Evolutionary conservation across 352 stramenopile genomes (phyloP), one percentile per base, ranked within the genome.

Genomic region (Globisporangium perplexum): DNA sequence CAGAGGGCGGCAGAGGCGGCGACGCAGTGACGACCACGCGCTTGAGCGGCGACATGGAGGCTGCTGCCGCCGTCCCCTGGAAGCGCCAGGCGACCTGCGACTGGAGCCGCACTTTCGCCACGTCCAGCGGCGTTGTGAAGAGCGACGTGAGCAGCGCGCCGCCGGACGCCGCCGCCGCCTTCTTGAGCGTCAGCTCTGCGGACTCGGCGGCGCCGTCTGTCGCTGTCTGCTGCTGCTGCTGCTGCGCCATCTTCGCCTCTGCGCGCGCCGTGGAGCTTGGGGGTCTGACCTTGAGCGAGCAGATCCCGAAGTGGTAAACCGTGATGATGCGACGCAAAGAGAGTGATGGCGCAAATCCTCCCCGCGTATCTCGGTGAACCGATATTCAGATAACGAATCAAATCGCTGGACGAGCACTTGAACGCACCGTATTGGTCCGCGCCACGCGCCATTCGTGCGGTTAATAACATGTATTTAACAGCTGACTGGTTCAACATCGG

Each of bases 51-150:
- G 24, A 28, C 23, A 53, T 59, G 26, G 31, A 4, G 17, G 42
- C 17, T 11, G 23, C 14, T 12, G 14, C 44, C 4, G 15, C 4
- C n/a, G n/a, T n/a, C 20, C 11, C 22, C 12, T 39, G 38, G 57
- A 63, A 23, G n/a, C 43, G 8, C n/a, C 44, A 59, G 23, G 69
- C 67, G 38, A 88, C 68, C 64, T 93, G 82, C 24, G 81, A 72
- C 62, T 93, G 83, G 39, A 93, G 73, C 35, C 83, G 83, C 45
- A 91, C 79, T 53, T 93, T 93, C 45, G 74, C 83, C 31, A 93
- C 83, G 55, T 93, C 83, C 41, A 93, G 51, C n/a, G 83, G 83
- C 36, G 77, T 93, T 33, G 90, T 77, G 55, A 93, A 90, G n/a
- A 93, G 64, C 56, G 82, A 93, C 60, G 82, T 90, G 33, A 90